A percentile compares a stretch with the other conserved stretches of the same genome.
Conservation (phyloP, 257 asterid species). For the Gentiana dahurica region DNA sequence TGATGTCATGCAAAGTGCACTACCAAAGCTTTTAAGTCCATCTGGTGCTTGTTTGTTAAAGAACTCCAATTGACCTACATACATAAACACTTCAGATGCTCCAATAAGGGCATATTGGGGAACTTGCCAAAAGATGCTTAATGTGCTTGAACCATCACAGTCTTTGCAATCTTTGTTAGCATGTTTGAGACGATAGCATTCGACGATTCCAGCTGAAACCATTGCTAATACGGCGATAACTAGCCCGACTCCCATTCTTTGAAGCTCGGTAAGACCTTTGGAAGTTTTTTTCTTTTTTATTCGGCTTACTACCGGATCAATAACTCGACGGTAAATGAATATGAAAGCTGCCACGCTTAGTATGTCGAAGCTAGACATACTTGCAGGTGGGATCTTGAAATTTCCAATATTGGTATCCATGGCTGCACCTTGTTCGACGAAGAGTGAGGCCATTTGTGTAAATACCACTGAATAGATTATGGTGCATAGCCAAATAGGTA, state of each 20-base stretch:
- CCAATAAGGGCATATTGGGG: conserved; percentile 81
- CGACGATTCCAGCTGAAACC: conserved; percentile 71
- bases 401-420: conserved; percentile 58
- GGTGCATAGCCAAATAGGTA: conserved; percentile 96
- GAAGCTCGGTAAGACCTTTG: conserved; percentile 51
- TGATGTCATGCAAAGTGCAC: conserved; percentile 88
- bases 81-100: conserved; percentile 92
- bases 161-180: conserved; percentile 24
- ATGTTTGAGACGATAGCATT: conserved; percentile 44
- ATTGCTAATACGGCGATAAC: conserved; percentile 66
- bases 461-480: conserved; percentile 87
- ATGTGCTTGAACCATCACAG: conserved; percentile 26
- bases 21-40: conserved; percentile 84
- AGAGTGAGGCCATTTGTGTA: conserved; percentile 92
- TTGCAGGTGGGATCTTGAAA: conserved; percentile 84
- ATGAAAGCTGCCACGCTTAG: conserved; percentile 79
- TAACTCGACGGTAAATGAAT: conserved; percentile 61
- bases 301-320: conserved; percentile 37
- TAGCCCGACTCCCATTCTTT: conserved; percentile 79
- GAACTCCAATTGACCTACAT: conserved; percentile 78
- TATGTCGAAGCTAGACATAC: conserved; percentile 95
- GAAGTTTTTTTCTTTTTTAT: conserved; percentile 19
- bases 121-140: conserved; percentile 87
- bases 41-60: conserved; percentile 74
- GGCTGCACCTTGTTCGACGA: conserved; percentile 90